These are phyloP conservation scores for Skeletonema menzelii DNA, from an alignment of 108 stramenopile species.

Conservation along the genomic window DNA sequence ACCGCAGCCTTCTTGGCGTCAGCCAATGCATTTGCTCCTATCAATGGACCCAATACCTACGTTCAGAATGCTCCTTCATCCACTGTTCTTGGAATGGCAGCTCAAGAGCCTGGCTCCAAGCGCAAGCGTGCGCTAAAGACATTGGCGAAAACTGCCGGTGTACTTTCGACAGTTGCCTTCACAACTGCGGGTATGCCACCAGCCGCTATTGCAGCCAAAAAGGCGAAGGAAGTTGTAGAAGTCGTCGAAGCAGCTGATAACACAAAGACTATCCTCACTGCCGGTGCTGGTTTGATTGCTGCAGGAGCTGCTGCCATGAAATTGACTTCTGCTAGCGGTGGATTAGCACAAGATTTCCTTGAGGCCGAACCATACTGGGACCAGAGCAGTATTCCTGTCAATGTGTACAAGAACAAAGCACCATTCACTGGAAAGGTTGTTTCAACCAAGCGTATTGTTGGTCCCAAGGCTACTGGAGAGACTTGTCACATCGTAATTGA, in stretches of 20 bases:
- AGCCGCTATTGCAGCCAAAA: slow-evolving; percentile 64
- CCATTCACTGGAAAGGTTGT: slow-evolving; percentile 81
- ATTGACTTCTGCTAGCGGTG: slow-evolving; percentile 7
- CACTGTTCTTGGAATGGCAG: slow-evolving; percentile 62
- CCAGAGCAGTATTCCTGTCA: slow-evolving; percentile 70
- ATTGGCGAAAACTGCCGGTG: slow-evolving; percentile 69
- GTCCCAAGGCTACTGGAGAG: slow-evolving; percentile 75
- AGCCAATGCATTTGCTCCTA: slow-evolving; percentile 36
- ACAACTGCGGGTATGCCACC: slow-evolving; percentile 69
- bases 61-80: slow-evolving; percentile 18
- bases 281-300: slow-evolving; percentile 68
- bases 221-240: slow-evolving; percentile 61
- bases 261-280: slow-evolving; percentile 66
- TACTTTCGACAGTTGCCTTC: slow-evolving; percentile 61
- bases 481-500: slow-evolving; percentile 84
- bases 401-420: slow-evolving; percentile 83
- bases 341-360: slow-evolving; percentile 70
- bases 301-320: slow-evolving; percentile 61
- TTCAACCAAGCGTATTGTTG: slow-evolving; percentile 82
- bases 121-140: slow-evolving; percentile 69
- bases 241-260: slow-evolving; percentile 61
- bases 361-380: slow-evolving; percentile 83
- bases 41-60: slow-evolving; percentile 15
- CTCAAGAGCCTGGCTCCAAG: slow-evolving; percentile 53
- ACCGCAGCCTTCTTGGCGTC: slow-evolving; percentile 26